Conservation (phyloP, 1,139 yeast species). For the Scheffersomyces insectosa region DNA sequence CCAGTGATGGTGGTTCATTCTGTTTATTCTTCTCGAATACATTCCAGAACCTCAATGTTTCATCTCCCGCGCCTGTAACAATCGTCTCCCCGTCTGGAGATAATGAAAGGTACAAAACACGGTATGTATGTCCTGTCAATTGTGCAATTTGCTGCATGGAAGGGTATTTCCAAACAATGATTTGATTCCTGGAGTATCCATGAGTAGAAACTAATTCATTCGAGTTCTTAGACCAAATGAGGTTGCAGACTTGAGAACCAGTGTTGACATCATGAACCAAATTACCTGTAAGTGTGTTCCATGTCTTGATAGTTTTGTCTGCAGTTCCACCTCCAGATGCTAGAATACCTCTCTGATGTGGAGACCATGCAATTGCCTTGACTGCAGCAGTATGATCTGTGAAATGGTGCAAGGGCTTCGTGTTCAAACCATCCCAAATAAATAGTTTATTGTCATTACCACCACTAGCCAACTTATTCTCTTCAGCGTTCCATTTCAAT, state of each 20-base stretch:
- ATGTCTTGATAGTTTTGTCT: conserved; percentile 83
- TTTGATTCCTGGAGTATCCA: conserved; percentile 89
- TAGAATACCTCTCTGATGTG: conserved; percentile 89
- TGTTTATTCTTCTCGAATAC: conserved; percentile 75
- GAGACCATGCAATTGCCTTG: conserved; percentile 96
- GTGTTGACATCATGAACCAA: conserved; percentile 80
- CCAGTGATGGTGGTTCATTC: conserved; percentile 60
- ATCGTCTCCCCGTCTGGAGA: conserved; percentile 98
- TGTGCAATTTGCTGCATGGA: conserved; percentile 92
- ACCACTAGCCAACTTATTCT: conserved; percentile 85
- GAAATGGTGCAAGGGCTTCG: conserved; percentile 71
- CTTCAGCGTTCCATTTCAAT: conserved; percentile 87
- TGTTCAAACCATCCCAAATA: conserved; percentile 83
- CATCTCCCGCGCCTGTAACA: conserved; percentile 99
- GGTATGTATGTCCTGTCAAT: conserved; percentile 88
- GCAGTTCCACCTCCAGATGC: conserved; percentile 99
- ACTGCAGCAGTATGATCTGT: conserved; percentile 92
- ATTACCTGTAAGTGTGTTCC: conserved; percentile 86
- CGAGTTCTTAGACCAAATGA: conserved; percentile 90
- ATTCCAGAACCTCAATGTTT: conserved; percentile 91
- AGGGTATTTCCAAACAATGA: conserved; percentile 93
- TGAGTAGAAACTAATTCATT: conserved; percentile 94
- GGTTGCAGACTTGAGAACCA: conserved; percentile 93
- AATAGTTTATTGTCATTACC: conserved; percentile 87
- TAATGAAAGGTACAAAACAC: conserved; percentile 85